A percentile compares a stretch with the other conserved stretches of the same genome.
Evolutionary conservation across 2,329 filamentous ascomycete species (phyloP).

Genomic region (Metarhizium brunneum): DNA sequence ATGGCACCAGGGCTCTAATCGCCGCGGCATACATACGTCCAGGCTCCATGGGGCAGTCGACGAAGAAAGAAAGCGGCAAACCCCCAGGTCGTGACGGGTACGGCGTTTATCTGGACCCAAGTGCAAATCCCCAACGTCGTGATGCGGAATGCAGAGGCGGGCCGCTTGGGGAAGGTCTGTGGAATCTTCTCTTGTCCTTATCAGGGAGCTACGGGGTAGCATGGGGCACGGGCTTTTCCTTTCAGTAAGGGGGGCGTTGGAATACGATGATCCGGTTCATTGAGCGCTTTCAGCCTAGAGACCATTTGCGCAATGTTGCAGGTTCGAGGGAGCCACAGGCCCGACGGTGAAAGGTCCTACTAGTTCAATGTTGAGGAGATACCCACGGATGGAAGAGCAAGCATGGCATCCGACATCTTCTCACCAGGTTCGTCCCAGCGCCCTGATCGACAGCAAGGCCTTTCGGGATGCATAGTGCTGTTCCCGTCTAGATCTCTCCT

Average conservation of each 20-base stretch:
- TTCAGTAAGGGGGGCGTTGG: not conserved
- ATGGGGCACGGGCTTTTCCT: not conserved
- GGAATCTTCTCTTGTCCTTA: not conserved
- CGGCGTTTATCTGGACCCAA: not conserved
- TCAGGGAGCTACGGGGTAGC: not conserved
- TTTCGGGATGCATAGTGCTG: no score
- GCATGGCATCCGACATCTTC: no score
- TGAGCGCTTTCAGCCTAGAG: not conserved
- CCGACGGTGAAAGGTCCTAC: no score
- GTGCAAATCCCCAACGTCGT: not conserved
- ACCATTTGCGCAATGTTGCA: no score
- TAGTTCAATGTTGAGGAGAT: no score
- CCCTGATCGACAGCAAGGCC: no score
- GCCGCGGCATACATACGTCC: not conserved
- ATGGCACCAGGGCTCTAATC: slow-evolving; percentile 2
- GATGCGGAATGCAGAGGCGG: not conserved
- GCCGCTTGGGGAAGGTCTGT: slow-evolving; percentile 11
- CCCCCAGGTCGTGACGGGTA: not conserved
- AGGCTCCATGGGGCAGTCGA: not conserved
- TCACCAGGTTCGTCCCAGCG: no score
- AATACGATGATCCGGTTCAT: not conserved
- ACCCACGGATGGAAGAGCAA: no score
- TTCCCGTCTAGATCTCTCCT: no score
- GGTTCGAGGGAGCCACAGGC: no score
- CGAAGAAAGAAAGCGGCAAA: not conserved